Conservation (phyloP, 2,329 filamentous ascomycete species). For the Aureobasidium namibiae region DNA sequence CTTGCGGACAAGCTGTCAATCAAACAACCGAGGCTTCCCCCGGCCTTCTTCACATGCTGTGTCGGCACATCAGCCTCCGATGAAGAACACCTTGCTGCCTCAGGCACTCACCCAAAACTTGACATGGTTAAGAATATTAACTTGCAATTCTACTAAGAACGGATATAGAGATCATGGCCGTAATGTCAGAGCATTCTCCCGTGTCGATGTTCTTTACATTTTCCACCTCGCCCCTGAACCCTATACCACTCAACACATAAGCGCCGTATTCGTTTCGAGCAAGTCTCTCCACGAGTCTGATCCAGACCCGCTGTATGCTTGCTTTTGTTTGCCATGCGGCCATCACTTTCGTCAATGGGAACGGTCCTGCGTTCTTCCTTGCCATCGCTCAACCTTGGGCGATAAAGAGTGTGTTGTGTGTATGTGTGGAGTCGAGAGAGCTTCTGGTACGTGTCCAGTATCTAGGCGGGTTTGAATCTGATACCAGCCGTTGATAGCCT, state of each 20-base stretch:
- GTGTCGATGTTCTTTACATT: neutral
- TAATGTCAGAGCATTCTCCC: neutral
- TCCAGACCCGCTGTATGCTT: neutral
- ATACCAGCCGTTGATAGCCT: neutral
- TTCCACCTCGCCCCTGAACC: neutral
- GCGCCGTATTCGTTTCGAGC: neutral
- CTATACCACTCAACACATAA: neutral
- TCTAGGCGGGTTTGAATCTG: neutral
- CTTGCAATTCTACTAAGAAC: neutral
- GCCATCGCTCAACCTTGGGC: neutral
- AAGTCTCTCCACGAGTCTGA: neutral
- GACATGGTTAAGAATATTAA: neutral
- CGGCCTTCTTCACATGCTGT: slow-evolving; percentile 1
- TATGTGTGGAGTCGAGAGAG: neutral
- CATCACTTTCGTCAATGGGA: neutral
- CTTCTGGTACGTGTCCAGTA: too few species aligned
- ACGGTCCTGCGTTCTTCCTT: slow-evolving; percentile 1
- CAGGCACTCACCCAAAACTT: neutral
- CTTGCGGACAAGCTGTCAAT: neutral
- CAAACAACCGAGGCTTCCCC: slow-evolving; percentile 4
- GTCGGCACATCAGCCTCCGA: neutral
- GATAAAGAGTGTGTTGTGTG: neutral
- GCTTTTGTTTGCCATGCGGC: neutral
- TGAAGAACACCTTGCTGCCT: neutral
- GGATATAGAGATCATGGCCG: neutral